Conservation (phyloP, 306 rosid species). For the Quercus agrifolia region DNA sequence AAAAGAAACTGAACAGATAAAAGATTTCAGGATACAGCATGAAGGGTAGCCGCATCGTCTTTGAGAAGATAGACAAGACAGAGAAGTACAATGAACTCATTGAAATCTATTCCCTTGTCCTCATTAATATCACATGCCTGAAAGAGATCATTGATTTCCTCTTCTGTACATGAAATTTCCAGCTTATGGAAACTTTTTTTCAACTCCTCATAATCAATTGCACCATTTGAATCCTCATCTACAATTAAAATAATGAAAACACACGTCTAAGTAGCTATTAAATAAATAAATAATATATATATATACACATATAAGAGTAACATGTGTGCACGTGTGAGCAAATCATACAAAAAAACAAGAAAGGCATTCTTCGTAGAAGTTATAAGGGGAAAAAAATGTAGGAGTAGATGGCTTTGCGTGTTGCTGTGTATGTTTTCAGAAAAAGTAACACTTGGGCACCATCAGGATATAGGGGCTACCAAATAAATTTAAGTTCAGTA, state of each 20-base stretch:
- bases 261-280: background rate
- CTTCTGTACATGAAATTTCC: conserved; percentile 61
- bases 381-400: background rate
- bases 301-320: too few relatives aligned
- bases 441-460: background rate
- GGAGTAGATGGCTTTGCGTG: background rate
- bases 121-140: conserved; percentile 81
- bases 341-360: conserved; percentile 3
- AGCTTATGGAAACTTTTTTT: conserved; percentile 65
- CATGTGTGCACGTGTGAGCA: background rate
- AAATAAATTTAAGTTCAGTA: background rate
- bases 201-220: conserved; percentile 74
- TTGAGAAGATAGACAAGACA: conserved; percentile 83
- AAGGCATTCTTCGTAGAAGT: conserved; percentile 14
- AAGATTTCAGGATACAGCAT: conserved; percentile 51
- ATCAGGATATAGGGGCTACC: background rate
- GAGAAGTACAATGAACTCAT: conserved; percentile 88
- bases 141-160: conserved; percentile 78
- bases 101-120: conserved; percentile 73
- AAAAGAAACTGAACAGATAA: conserved; percentile 11
- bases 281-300: too few relatives aligned
- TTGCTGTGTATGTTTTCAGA: background rate
- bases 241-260: conserved; percentile 21
- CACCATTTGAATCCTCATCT: conserved; percentile 94
- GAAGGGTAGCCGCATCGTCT: conserved; percentile 49